Evolutionary conservation across 768 basidiomycete genomes (phyloP).

Genomic region (Tylopilus sp.): DNA sequence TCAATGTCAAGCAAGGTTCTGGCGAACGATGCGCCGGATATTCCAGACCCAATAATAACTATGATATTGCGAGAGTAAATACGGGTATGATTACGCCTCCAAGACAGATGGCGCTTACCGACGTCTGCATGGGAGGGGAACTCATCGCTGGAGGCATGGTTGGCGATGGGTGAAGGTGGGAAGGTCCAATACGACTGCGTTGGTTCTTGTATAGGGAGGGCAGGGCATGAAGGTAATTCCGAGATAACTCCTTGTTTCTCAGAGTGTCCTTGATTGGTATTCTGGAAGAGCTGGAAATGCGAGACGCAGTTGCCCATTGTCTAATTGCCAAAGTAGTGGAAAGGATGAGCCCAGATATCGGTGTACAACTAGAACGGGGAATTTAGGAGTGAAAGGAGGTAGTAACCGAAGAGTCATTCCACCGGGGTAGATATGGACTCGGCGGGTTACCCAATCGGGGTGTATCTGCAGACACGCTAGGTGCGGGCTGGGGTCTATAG

Average conservation of each 20-base stretch:
- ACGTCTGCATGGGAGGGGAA: slow-evolving; percentile 56
- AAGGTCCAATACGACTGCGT: slow-evolving; percentile 62
- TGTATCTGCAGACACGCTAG: neutral
- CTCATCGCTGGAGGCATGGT: slow-evolving; percentile 17
- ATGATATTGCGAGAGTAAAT: slow-evolving; percentile 3
- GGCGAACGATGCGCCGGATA: slow-evolving; percentile 44
- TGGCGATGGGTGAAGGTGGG: slow-evolving; percentile 47
- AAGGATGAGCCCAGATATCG: neutral
- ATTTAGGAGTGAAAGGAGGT: neutral
- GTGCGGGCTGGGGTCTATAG: neutral
- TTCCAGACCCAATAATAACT: slow-evolving; percentile 54
- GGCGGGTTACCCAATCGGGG: slow-evolving; percentile 12
- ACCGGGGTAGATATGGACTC: slow-evolving; percentile 13
- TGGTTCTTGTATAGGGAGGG: slow-evolving; percentile 53
- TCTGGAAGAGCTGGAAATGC: slow-evolving; percentile 2
- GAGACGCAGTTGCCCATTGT: slow-evolving; percentile 29
- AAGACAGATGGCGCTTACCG: slow-evolving; percentile 22
- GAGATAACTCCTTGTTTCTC: slow-evolving; percentile 1
- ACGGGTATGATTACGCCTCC: neutral
- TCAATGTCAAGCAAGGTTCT: slow-evolving; percentile 35
- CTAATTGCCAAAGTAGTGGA: slow-evolving; percentile 1
- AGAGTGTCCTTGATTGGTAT: neutral
- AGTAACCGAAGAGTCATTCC: slow-evolving; percentile 7
- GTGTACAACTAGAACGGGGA: neutral
- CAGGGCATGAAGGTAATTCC: slow-evolving; percentile 18